Conservation (phyloP, 441 rosid genomes). For the Erodium trifolium region DNA sequence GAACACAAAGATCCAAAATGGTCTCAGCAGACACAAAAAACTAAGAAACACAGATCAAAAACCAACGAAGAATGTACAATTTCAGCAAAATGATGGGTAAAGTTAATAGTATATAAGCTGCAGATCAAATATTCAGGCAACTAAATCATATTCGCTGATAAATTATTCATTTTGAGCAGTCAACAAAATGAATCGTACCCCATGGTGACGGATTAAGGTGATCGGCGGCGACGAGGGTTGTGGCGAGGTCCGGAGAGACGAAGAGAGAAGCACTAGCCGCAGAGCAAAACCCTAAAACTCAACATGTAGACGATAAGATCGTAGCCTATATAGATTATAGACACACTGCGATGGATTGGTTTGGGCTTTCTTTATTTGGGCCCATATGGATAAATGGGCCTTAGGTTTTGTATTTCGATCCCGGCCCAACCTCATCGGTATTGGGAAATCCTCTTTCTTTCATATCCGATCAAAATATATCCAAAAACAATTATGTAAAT, state of each 20-base stretch:
- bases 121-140: not conserved
- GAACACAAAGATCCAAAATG: not conserved
- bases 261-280: not conserved
- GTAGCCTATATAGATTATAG: too few species aligned
- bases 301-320: too few species aligned
- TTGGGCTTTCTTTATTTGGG: too few species aligned
- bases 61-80: not conserved
- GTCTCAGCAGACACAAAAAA: not conserved
- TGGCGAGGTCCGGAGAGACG: not conserved
- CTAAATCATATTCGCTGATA: not conserved
- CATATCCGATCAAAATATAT: too few species aligned
- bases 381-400: too few species aligned
- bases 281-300: slow-evolving; percentile 6
- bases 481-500: too few species aligned
- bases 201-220: not conserved
- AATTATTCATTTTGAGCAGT: not conserved
- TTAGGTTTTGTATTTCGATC: too few species aligned
- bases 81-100: not conserved
- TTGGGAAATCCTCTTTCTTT: too few species aligned
- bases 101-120: not conserved
- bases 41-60: not conserved
- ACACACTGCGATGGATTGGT: too few species aligned
- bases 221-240: not conserved
- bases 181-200: not conserved
- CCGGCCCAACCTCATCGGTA: too few species aligned